A percentile compares a stretch with the other conserved stretches of the same genome.
Evolutionary conservation across 768 basidiomycete genomes (phyloP).

Genomic region (Ephemerocybe angulata): DNA sequence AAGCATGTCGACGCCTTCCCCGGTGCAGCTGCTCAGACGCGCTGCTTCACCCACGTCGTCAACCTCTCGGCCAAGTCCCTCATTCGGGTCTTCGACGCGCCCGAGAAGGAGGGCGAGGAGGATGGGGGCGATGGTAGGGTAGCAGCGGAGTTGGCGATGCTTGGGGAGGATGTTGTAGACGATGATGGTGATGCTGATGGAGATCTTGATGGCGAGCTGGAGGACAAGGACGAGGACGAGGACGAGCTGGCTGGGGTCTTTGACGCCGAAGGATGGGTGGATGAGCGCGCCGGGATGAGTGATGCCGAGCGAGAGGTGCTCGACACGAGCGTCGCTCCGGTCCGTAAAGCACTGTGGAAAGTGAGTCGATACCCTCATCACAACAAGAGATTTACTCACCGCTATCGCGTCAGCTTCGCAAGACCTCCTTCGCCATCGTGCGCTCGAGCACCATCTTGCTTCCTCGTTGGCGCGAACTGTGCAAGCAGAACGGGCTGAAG

Average conservation of each 20-base stretch:
- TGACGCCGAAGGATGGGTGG: too few relatives aligned
- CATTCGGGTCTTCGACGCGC: conserved; percentile 29
- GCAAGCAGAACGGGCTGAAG: conserved; percentile 11
- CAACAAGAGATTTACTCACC: not conserved
- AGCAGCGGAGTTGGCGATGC: not conserved
- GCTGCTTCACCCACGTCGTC: conserved; percentile 35
- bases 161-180: not conserved
- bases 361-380: not conserved
- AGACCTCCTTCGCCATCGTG: not conserved
- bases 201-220: too few relatives aligned
- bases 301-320: too few relatives aligned
- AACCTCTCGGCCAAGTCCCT: conserved; percentile 30
- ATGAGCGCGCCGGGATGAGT: too few relatives aligned
- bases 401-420: not conserved
- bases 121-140: not conserved
- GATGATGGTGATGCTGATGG: too few relatives aligned
- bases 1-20: conserved; percentile 16
- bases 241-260: too few relatives aligned
- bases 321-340: too few relatives aligned
- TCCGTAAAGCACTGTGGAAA: not conserved
- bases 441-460: not conserved
- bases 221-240: too few relatives aligned
- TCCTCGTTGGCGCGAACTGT: too few relatives aligned
- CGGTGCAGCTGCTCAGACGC: conserved; percentile 19
- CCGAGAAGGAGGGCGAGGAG: conserved; percentile 14